Base-by-base conservation (phyloP, 192 early-diverging fungal species). In the Linnemannia hyalina region DNA sequence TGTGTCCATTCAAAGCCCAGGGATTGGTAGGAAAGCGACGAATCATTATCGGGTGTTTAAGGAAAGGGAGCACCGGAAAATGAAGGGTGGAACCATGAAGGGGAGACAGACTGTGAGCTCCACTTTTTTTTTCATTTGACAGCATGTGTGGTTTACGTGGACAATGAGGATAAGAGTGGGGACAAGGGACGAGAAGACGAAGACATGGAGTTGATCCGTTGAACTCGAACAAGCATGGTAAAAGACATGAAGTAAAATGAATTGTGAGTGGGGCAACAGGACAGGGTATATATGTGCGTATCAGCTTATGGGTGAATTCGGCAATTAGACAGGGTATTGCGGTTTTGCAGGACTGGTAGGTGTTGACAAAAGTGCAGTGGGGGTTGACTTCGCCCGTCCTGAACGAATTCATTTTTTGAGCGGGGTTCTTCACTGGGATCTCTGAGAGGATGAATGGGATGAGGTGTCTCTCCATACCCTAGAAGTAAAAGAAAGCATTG, bases 331-430 rank as follows among this genome's bases (percentile, higher is more conserved):
- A 52, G 49, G 20, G 49, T 52, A 52, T 16, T 20, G 5, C 49
- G 20, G 49, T 52, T 22, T 16, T 20, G 5, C 49, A 20, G 49
- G 18, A 52, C 44, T 70, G 1, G 75, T 65, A 70, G 73, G 47
- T 32, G 52, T 3, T 18, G 69, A 69, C 6, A 65, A 54, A 76
- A 35, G 16, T 18, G 16, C 3, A 65, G 68, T 68, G 42, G 42
- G 26, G 16, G 82, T 69, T 29, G 82, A 65, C 46, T n/a, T 8
- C 16, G 82, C 74, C 23, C 73, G 78, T 65, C 60, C 29, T 29
- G 26, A 29, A 13, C 9, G 10, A 2, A 11, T 13, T 4, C 11
- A 65, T 26, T 15, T 29, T 65, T 29, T 65, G 7, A 65, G 60
- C 60, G 60, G 60, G 26, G 60, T 65, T 55, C 54, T n/a, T 6